phyloP scores from a whole-genome alignment of 441 rosid genomes.

The Cnidoscolus chayamansa region DNA sequence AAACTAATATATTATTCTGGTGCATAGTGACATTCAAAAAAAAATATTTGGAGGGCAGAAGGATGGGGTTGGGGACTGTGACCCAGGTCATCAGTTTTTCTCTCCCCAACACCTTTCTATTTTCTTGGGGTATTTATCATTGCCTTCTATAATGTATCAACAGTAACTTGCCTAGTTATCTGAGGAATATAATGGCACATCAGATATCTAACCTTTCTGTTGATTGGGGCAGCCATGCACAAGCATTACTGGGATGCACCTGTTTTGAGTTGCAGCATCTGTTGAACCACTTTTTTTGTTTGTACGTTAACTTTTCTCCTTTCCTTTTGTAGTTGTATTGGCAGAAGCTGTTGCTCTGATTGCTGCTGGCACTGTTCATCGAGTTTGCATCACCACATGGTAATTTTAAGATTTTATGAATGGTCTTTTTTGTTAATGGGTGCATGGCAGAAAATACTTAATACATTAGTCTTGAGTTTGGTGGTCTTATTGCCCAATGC shows the following conservation, averaged over 20 bases:
- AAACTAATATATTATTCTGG: neutral
- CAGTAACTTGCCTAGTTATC: too few species aligned
- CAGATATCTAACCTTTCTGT: neutral
- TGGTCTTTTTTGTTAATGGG: neutral
- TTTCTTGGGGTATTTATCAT: neutral
- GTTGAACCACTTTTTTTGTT: neutral
- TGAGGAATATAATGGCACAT: neutral
- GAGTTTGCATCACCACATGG: conserved; percentile 90
- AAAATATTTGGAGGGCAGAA: neutral
- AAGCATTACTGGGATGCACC: neutral
- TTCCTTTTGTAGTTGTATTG: conserved; percentile 49
- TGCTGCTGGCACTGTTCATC: conserved; percentile 78
- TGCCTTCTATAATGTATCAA: neutral
- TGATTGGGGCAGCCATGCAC: neutral
- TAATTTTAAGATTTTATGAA: conserved; percentile 29
- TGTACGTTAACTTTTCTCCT: neutral
- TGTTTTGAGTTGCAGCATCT: conserved; percentile 12
- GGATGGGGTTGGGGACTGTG: neutral
- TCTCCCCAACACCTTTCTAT: neutral
- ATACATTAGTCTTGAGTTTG: neutral
- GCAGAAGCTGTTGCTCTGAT: conserved; percentile 74
- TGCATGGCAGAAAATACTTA: neutral
- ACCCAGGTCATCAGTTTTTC: neutral
- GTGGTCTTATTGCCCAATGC: neutral
- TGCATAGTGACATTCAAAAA: neutral